These are phyloP conservation scores for Wickerhamomyces strasburgensis DNA, from an alignment of 805 yeast genomes.

Conservation along the genomic window DNA sequence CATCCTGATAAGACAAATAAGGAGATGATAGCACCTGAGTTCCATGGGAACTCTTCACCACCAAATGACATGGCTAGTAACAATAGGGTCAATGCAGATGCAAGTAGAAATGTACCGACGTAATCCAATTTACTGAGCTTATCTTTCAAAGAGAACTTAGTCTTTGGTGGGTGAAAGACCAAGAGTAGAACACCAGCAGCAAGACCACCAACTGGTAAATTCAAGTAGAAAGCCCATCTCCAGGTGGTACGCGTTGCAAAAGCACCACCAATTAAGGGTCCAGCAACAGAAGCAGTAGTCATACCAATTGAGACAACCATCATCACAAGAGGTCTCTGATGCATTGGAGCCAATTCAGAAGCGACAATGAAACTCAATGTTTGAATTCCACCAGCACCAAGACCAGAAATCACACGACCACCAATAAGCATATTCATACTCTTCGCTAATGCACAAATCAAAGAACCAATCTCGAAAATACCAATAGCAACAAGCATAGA, in stretches of 20 bases:
- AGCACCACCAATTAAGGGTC: slow-evolving; percentile 66
- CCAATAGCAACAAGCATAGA: slow-evolving; percentile 41
- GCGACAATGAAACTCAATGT: slow-evolving; percentile 50
- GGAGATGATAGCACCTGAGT: slow-evolving; percentile 7
- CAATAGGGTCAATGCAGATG: slow-evolving; percentile 38
- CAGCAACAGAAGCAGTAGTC: slow-evolving; percentile 47
- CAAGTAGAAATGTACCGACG: slow-evolving; percentile 40
- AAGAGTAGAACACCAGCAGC: slow-evolving; percentile 34
- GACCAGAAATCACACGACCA: slow-evolving; percentile 64
- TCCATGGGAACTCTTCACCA: slow-evolving; percentile 30
- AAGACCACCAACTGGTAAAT: slow-evolving; percentile 52
- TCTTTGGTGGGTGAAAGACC: slow-evolving; percentile 36
- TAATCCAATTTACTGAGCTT: slow-evolving; percentile 42
- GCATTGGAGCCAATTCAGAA: slow-evolving; percentile 41
- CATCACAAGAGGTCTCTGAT: slow-evolving; percentile 13
- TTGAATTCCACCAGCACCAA: slow-evolving; percentile 66
- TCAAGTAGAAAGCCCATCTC: slow-evolving; percentile 65
- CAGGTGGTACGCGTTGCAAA: slow-evolving; percentile 55
- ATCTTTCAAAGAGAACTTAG: slow-evolving; percentile 31
- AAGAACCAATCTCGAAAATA: slow-evolving; percentile 33
- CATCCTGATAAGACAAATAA: slow-evolving; percentile 3
- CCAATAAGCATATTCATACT: slow-evolving; percentile 59
- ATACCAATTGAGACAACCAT: slow-evolving; percentile 29
- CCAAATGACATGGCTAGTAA: slow-evolving; percentile 49
- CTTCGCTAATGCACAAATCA: slow-evolving; percentile 48